Conservation (phyloP, 2,329 filamentous ascomycete genomes). For the Stachybotrys chlorohalonatus region DNA sequence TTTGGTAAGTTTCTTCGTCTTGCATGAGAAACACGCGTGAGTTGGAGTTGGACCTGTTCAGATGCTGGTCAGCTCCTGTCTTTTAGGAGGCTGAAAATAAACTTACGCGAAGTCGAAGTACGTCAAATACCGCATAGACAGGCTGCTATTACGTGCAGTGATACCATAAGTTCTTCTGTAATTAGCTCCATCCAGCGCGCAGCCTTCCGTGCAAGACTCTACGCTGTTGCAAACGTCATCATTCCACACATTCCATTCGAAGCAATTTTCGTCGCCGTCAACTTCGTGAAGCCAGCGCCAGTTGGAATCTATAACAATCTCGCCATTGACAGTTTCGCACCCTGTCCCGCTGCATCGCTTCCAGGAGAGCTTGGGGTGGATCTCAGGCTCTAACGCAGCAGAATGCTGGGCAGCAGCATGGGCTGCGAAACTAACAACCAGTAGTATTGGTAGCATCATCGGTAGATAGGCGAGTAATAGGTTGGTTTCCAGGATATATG, state of each 20-base stretch:
- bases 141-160: slow-evolving; percentile 30
- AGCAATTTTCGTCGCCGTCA: slow-evolving; percentile 35
- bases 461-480: no score
- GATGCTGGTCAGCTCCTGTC: not conserved
- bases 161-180: slow-evolving; percentile 37
- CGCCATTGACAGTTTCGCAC: slow-evolving; percentile 31
- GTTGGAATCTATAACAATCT: slow-evolving; percentile 41
- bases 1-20: slow-evolving; percentile 45
- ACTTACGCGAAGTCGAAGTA: slow-evolving; percentile 28
- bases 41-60: not conserved
- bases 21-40: slow-evolving; percentile 51
- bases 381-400: slow-evolving; percentile 27
- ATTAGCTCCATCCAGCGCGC: slow-evolving; percentile 36
- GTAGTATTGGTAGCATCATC: not conserved
- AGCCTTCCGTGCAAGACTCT: slow-evolving; percentile 32
- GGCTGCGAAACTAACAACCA: not conserved
- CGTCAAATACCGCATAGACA: slow-evolving; percentile 43
- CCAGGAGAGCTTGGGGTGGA: slow-evolving; percentile 35
- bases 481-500: not conserved
- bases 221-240: slow-evolving; percentile 25
- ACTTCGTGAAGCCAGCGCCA: slow-evolving; percentile 44
- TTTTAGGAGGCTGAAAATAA: not conserved
- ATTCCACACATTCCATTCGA: slow-evolving; percentile 30
- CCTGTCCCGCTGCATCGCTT: slow-evolving; percentile 32
- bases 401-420: slow-evolving; percentile 28